phyloP scores from a whole-genome alignment of 768 basidiomycete genomes.

The Podaxis mareebaensis region DNA sequence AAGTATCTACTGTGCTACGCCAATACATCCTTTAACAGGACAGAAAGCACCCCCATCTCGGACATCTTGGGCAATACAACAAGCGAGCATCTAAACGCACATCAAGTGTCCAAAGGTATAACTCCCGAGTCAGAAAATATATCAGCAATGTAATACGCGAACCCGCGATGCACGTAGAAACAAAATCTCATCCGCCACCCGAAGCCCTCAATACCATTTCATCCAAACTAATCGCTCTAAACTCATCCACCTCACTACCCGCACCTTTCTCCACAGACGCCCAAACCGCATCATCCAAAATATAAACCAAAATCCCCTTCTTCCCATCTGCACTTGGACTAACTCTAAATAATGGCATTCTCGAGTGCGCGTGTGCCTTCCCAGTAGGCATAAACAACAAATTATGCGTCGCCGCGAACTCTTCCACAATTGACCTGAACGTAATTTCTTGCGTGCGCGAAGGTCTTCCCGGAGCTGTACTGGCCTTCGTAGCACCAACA shows the following conservation, averaged over 20 bases:
- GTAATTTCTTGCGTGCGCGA: constrained; percentile 79
- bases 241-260: constrained; percentile 57
- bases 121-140: no score
- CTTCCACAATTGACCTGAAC: constrained; percentile 92
- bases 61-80: no score
- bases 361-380: constrained; percentile 76
- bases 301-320: constrained; percentile 86
- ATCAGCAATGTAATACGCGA: not conserved
- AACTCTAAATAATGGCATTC: constrained; percentile 89
- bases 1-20: no score
- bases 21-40: no score
- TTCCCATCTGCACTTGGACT: constrained; percentile 78
- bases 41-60: no score
- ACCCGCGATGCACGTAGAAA: not conserved
- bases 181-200: not conserved
- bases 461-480: constrained; percentile 36
- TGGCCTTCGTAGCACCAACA: constrained; percentile 24
- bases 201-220: constrained; percentile 78
- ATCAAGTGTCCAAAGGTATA: no score
- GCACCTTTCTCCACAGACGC: constrained; percentile 50
- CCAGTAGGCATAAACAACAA: constrained; percentile 89
- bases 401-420: constrained; percentile 81
- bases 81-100: no score
- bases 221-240: constrained; percentile 80
- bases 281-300: constrained; percentile 94